Evolutionary conservation across 371 early-diverging fungal genomes (phyloP), one percentile per base, ranked within the genome.

Genomic region (Mortierella polycephala): DNA sequence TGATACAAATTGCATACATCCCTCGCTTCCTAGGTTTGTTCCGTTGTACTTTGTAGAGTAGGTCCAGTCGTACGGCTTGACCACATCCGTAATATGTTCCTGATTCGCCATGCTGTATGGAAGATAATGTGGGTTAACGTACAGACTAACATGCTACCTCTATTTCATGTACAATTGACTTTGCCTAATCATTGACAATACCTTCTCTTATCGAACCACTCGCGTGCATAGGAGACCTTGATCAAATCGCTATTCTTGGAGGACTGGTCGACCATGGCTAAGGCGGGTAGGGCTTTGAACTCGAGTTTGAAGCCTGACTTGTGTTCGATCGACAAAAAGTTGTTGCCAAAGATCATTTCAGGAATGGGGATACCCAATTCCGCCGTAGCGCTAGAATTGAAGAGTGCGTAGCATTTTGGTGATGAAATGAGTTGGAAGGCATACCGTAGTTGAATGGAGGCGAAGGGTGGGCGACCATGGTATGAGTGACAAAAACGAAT

Each of bases 11-110:
- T 76, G 55, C 62, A 71, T 53, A 11, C 40, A 4, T 6, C 61
- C 54, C 6, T 44, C 23, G 13, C 16, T 23, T 11, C 65, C 60
- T 52, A 46, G n/a, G n/a, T 53, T 57, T 7, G 60, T 58, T 7
- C 97, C 97, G 49, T 73, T 75, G 84, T 97, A 96, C 13, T 81
- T 81, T 13, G 96, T 93, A 6, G 94, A 83, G 66, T 93, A 96
- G 0, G 97, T 97, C 98, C 98, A 98, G 75, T 98, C 97, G 71
- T 95, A 98, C 1, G 97, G 95, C 67, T 94, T 94, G 53, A 93
- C 85, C 1, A 93, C 90, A 60, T 93, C 90, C 58, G 91, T 91
- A 57, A 96, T 89, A 68, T 94, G 91, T 55, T 87, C 88, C 71
- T 89, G 88, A 67, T 89, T 89, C 23, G 72, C 83, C 60, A 83